Base-by-base conservation (phyloP, 2,329 filamentous ascomycete genomes). In the Fusarium papillatum region DNA sequence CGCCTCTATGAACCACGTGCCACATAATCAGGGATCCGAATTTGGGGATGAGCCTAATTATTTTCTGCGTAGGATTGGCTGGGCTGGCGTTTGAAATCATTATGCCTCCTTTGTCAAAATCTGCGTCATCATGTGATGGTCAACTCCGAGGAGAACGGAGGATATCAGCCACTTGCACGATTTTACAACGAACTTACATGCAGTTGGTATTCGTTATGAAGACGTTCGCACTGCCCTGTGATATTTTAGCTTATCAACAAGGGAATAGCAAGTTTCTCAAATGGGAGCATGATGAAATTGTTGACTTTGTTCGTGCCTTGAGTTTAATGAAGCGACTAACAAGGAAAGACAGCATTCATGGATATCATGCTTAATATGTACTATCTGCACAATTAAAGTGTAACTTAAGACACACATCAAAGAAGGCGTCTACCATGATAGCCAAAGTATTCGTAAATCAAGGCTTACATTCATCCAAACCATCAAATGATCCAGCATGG, bases 1-100 rank as follows among this genome's bases (percentile, higher is more conserved):
- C 50, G 62, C 17, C 53, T 66, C 62, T 36, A n/a, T 73, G 31
- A 36, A 41, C 53, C 64, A 53, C 48, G 39, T 65, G 36, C 39
- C 31, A 43, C 22, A 19, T 7, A 55, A 13, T 31, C 38, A 53
- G 26, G 55, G 36, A 62, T 39, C 29, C 39, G n/a, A 11, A 43
- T 41, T 50, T 46, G n/a, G 17, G 19, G 13, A 34, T n/a, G 39
- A 48, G 38, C 17, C 57, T 48, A 36, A 38, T 50, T 39, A n/a
- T 38, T 17, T 26, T 26, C 22, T 38, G 36, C 14, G 46, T 14
- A 67, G 39, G 16, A 13, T 34, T 29, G 19, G 14, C 24, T 16
- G 26, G 36, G 19, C 36, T 39, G 38, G 17, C 24, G n/a, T 41
- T 34, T 29, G 50, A 17, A 41, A 55, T 57, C 46, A 13, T 31